phyloP scores from a whole-genome alignment of 345 rosid genomes.

The Garcia nutans region DNA sequence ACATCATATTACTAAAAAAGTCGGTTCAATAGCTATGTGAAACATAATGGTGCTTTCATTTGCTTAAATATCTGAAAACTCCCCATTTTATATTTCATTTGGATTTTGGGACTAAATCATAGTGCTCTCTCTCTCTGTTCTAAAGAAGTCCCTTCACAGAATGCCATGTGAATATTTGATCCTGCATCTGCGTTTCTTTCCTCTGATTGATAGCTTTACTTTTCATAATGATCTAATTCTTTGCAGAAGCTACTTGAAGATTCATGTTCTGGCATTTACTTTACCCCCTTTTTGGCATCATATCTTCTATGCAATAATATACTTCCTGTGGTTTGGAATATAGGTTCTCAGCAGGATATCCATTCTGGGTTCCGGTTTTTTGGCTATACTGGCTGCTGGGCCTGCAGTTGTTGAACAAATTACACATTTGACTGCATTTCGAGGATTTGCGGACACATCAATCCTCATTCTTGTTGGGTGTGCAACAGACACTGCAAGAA shows the following conservation, averaged over 20 bases:
- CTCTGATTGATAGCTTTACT: not conserved
- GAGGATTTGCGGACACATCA: slow-evolving; percentile 98
- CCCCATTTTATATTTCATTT: not conserved
- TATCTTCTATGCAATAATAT: not conserved
- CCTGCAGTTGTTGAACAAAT: slow-evolving; percentile 84
- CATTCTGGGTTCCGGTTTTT: slow-evolving; percentile 79
- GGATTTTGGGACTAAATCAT: no score
- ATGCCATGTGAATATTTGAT: not conserved
- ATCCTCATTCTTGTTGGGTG: slow-evolving; percentile 99
- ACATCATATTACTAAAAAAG: not conserved
- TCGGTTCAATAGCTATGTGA: not conserved
- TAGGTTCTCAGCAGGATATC: slow-evolving; percentile 97
- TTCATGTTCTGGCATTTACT: not conserved
- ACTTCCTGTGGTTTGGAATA: slow-evolving; percentile 12
- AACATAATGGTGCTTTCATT: not conserved
- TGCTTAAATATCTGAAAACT: not conserved
- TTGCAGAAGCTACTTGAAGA: not conserved
- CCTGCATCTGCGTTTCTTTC: not conserved
- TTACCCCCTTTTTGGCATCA: not conserved
- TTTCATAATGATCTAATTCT: slow-evolving; percentile 2
- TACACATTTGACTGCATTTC: slow-evolving; percentile 92
- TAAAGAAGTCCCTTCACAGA: not conserved
- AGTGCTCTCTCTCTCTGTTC: not conserved
- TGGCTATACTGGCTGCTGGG: slow-evolving; percentile 96
- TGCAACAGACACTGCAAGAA: slow-evolving; percentile 95